A percentile compares a stretch with the other conserved stretches of the same genome.
Conservation (phyloP, 2,329 filamentous ascomycete genomes). For the Hypoxylon sp. region DNA sequence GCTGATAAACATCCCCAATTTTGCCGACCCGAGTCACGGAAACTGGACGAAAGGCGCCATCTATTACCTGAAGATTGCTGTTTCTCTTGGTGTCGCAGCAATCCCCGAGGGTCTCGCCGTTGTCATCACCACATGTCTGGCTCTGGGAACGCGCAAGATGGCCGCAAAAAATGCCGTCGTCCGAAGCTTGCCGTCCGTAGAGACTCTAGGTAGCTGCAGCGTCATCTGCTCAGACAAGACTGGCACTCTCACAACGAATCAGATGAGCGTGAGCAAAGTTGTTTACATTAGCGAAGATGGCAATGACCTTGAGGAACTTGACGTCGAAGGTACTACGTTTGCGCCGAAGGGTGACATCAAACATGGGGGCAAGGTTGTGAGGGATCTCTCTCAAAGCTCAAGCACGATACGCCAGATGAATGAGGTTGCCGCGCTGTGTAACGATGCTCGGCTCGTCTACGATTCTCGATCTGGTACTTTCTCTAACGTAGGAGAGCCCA, state of each 20-base stretch:
- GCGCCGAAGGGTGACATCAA: constrained; percentile 82
- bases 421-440: constrained; percentile 82
- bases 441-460: constrained; percentile 86
- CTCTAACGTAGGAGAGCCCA: constrained; percentile 91
- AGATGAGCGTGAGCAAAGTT: constrained; percentile 98
- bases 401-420: constrained; percentile 83
- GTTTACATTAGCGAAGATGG: constrained; percentile 84
- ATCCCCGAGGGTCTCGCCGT: constrained; percentile 98
- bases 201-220: constrained; percentile 98
- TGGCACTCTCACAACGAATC: constrained; percentile 96
- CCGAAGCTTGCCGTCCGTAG: constrained; percentile 93
- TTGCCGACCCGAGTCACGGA: constrained; percentile 93
- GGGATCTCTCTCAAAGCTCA: constrained; percentile 77
- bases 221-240: constrained; percentile 99
- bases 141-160: constrained; percentile 97
- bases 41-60: constrained; percentile 97
- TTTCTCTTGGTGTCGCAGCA: constrained; percentile 96
- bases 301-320: constrained; percentile 82
- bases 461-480: constrained; percentile 81
- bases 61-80: constrained; percentile 99
- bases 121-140: constrained; percentile 98
- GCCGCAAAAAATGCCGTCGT: constrained; percentile 98
- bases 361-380: constrained; percentile 74
- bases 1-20: constrained; percentile 98
- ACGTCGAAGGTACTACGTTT: constrained; percentile 94